Base-by-base conservation (phyloP, 1,139 yeast species). In the Dujonia santamariae region DNA sequence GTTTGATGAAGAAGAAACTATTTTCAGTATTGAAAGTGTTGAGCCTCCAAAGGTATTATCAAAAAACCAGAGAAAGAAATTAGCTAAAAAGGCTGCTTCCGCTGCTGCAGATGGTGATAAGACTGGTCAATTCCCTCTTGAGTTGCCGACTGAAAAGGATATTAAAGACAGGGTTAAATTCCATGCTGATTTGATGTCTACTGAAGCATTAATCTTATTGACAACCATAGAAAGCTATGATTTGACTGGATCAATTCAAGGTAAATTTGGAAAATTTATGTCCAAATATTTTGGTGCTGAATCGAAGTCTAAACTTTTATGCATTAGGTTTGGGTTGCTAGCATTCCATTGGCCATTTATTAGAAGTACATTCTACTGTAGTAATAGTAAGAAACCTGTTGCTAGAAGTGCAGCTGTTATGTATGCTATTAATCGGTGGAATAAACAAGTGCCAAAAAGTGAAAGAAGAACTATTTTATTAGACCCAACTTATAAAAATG, bases 281-380 rank as follows among this genome's bases (percentile, higher is more conserved):
- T 31, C 39, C n/a, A 42, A 41, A 26, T 36, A 38, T n/a, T 47
- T 65, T 27, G 73, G 73, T 4, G 46, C 52, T 19, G 42, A 53
- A 9, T 55, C 69, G 2, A 44, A 40, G 18, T 46, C 46, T 37
- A 59, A 61, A 37, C 45, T 62, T 3, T 43, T 64, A 17, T 58
- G 65, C 31, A 56, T 67, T 16, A 54, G 65, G 21, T 48, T 67
- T 48, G 73, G 73, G 2, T 47, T 67, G 19, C 41, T 67, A 23
- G 72, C 67, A 2, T 66, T 67, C 39, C 73, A 67, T 40, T 67
- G 73, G 73, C 73, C 73, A n/a, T 67, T 67, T 41, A 51, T 67
- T 24, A 61, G 68, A 42, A 50, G 67, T 4, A 61, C 65, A 4
- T 62, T 66, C 39, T 67, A 61, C 43, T 59, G 67, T 19, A 49